These are phyloP conservation scores for Mimosa pudica DNA, from an alignment of 306 rosid species.

Conservation along the genomic window DNA sequence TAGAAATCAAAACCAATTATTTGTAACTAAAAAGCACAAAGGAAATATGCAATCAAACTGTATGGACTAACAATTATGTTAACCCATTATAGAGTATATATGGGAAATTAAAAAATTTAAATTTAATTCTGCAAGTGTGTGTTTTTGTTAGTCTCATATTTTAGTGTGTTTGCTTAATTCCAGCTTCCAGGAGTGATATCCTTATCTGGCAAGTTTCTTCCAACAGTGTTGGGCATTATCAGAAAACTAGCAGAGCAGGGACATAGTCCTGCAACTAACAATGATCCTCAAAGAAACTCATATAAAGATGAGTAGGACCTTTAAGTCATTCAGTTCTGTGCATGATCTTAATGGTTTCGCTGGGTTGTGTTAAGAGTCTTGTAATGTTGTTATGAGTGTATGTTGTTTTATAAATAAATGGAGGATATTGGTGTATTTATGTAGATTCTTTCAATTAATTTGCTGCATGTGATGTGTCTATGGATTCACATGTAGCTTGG, in stretches of 20 bases:
- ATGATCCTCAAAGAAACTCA: constrained; percentile 50
- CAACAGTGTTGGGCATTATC: constrained; percentile 77
- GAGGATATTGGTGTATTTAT: constrained; percentile 26
- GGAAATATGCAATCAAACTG: no score
- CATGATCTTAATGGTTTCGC: constrained; percentile 38
- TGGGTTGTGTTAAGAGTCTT: constrained; percentile 41
- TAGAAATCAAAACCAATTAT: no score
- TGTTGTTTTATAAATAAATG: no score
- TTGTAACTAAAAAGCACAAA: no score
- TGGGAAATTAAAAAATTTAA: not conserved
- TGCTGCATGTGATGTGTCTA: constrained; percentile 30
- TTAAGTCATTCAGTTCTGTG: not conserved
- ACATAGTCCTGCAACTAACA: constrained; percentile 48
- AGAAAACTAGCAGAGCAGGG: constrained; percentile 88
- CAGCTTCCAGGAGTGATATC: constrained; percentile 94
- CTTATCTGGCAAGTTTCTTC: constrained; percentile 72
- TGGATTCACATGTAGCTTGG: constrained; percentile 18
- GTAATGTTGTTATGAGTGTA: constrained; percentile 3
- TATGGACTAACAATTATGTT: no score
- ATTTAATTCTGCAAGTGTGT: not conserved
- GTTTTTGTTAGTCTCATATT: not conserved
- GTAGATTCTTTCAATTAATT: constrained; percentile 29
- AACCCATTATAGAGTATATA: no score
- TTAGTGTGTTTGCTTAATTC: not conserved
- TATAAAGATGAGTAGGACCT: constrained; percentile 51